Percentiles rank a stretch among this genome's conserved stretches.
phyloP scores from a whole-genome alignment of 1,284 basidiomycete species.

The Trichosporon sp. region DNA sequence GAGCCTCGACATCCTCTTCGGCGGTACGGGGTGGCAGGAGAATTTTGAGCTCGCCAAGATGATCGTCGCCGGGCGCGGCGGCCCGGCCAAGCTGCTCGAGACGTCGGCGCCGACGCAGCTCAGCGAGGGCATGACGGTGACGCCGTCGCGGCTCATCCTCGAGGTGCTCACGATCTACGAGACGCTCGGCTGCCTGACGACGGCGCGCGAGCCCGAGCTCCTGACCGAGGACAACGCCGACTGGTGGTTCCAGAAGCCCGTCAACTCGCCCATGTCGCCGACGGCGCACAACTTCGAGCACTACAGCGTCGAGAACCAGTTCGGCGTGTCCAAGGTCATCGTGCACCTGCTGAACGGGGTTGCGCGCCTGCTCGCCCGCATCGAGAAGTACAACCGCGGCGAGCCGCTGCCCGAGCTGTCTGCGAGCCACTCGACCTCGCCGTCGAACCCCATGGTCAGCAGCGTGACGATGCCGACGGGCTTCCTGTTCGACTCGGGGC shows the following conservation, averaged over 20 bases:
- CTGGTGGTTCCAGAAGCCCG: slow-evolving; percentile 49
- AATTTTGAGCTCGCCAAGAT: slow-evolving; percentile 52
- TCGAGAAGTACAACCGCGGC: slow-evolving; percentile 16
- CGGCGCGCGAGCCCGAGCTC: slow-evolving; percentile 50
- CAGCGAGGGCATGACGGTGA: slow-evolving; percentile 48
- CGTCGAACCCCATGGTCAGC: slow-evolving; percentile 30
- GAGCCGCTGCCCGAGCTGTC: slow-evolving; percentile 25
- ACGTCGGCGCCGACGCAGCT: slow-evolving; percentile 31
- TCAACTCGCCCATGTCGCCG: slow-evolving; percentile 8
- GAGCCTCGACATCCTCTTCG: slow-evolving; percentile 54
- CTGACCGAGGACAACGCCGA: slow-evolving; percentile 44
- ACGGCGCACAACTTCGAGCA: slow-evolving; percentile 43
- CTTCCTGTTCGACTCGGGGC: background rate
- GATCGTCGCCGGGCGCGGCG: slow-evolving; percentile 51
- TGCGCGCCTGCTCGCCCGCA: slow-evolving; percentile 35
- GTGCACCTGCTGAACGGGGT: slow-evolving; percentile 41
- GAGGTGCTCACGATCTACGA: slow-evolving; percentile 56
- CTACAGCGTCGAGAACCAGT: slow-evolving; percentile 54
- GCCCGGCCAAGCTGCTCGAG: slow-evolving; percentile 44
- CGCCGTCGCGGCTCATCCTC: slow-evolving; percentile 50
- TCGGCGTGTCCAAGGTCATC: slow-evolving; percentile 51
- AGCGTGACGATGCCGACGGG: background rate
- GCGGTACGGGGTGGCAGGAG: slow-evolving; percentile 51
- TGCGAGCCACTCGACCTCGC: slow-evolving; percentile 21
- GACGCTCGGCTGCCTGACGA: slow-evolving; percentile 52